A percentile compares a stretch with the other conserved stretches of the same genome.
Evolutionary conservation across 257 asterid genomes (phyloP).

Genomic region (Jacaranda copaia): DNA sequence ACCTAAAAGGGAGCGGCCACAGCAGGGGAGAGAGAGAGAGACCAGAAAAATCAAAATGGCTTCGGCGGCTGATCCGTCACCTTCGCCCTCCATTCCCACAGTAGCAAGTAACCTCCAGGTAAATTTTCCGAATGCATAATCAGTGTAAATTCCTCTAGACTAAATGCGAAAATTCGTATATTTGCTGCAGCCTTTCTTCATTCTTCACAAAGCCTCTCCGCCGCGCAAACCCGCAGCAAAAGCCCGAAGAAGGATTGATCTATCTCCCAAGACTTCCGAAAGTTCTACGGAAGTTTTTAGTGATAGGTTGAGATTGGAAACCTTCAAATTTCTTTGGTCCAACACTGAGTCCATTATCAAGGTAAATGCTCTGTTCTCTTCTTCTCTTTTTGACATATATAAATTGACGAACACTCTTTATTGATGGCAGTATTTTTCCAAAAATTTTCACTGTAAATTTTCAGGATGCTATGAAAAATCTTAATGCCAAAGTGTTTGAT

Average conservation of each 20-base stretch:
- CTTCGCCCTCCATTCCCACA: slow-evolving; percentile 31
- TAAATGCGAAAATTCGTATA: not conserved
- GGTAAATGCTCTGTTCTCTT: slow-evolving; percentile 42
- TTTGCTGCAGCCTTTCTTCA: slow-evolving; percentile 72
- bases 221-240: slow-evolving; percentile 55
- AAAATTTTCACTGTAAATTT: not conserved
- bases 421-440: slow-evolving; percentile 5
- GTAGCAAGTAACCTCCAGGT: slow-evolving; percentile 60
- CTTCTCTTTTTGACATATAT: not conserved
- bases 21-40: not conserved
- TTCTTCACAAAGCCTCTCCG: slow-evolving; percentile 76
- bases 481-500: slow-evolving; percentile 67
- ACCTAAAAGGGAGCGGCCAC: not conserved
- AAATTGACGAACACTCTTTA: not conserved
- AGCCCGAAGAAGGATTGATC: slow-evolving; percentile 61
- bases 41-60: slow-evolving; percentile 41
- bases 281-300: slow-evolving; percentile 31
- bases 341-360: slow-evolving; percentile 65
- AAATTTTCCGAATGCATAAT: not conserved
- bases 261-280: slow-evolving; percentile 45
- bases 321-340: slow-evolving; percentile 71
- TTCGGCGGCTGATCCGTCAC: slow-evolving; percentile 40
- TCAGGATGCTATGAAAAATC: slow-evolving; percentile 76
- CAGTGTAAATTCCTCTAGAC: not conserved
- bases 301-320: slow-evolving; percentile 52